These are phyloP conservation scores for Tagetes patula DNA, from an alignment of 129 eudicot genomes.

Conservation along the genomic window DNA sequence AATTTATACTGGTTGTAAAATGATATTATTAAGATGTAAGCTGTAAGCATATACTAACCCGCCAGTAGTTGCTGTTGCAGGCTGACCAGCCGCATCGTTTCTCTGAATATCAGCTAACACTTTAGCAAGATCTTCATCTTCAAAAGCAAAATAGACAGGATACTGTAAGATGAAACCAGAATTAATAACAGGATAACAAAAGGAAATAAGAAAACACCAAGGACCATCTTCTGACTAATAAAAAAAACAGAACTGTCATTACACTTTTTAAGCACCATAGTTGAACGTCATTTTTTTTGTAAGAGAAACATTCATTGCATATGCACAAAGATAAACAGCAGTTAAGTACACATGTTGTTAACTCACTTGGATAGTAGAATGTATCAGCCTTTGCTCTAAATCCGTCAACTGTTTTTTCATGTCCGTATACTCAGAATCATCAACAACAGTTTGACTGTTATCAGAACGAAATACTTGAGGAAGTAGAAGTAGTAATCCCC, in stretches of 20 bases:
- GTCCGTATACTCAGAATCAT: slow-evolving; percentile 37
- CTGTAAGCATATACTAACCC: slow-evolving; percentile 59
- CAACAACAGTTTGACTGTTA: slow-evolving; percentile 33
- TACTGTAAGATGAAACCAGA: slow-evolving; percentile 52
- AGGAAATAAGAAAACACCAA: slow-evolving; percentile 4
- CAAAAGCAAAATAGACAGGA: slow-evolving; percentile 96
- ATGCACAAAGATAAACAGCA: background rate
- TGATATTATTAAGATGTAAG: slow-evolving; percentile 3
- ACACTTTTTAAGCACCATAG: slow-evolving; percentile 23
- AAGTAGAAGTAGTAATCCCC: slow-evolving; percentile 81
- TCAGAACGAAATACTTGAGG: slow-evolving; percentile 62
- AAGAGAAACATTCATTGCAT: background rate
- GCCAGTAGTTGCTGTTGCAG: slow-evolving; percentile 98
- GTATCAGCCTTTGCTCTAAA: slow-evolving; percentile 73
- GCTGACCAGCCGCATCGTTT: slow-evolving; percentile 91
- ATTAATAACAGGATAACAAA: slow-evolving; percentile 11
- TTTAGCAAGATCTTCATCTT: slow-evolving; percentile 67
- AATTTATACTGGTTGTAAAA: background rate
- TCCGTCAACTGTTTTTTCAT: slow-evolving; percentile 50
- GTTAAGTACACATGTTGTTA: slow-evolving; percentile 5
- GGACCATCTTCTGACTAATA: background rate
- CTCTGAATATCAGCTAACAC: slow-evolving; percentile 80
- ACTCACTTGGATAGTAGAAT: slow-evolving; percentile 80
- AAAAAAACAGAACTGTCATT: background rate
- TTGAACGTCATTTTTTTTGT: background rate